These are phyloP conservation scores for Dissophora ornata DNA, from an alignment of 192 early-diverging fungal species.

Conservation along the genomic window DNA sequence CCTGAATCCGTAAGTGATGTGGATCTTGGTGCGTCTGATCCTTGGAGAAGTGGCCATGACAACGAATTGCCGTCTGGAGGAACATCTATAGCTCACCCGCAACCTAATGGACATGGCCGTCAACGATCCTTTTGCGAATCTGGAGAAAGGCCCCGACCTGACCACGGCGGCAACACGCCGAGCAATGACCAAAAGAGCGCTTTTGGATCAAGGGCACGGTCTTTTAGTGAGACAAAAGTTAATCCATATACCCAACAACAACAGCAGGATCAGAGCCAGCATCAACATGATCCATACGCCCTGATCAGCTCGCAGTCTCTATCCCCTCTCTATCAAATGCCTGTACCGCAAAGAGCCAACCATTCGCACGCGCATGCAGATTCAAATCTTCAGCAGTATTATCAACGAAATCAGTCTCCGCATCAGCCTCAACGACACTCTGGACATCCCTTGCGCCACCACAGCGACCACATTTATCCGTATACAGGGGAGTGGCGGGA, in stretches of 20 bases:
- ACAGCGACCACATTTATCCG: slow-evolving; percentile 25
- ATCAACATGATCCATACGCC: slow-evolving; percentile 11
- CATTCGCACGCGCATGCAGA: background rate
- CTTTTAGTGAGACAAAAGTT: slow-evolving; percentile 41
- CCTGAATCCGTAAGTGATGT: background rate
- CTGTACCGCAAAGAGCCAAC: background rate
- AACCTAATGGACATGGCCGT: slow-evolving; percentile 17
- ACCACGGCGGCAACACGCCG: background rate
- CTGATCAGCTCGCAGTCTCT: background rate
- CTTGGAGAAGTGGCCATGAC: background rate
- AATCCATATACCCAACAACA: slow-evolving; percentile 33
- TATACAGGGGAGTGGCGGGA: background rate
- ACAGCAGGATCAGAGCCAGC: slow-evolving; percentile 2
- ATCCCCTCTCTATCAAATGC: slow-evolving; percentile 4
- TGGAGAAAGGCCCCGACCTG: background rate
- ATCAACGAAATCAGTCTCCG: slow-evolving; percentile 1
- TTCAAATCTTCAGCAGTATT: background rate
- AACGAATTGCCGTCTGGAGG: background rate
- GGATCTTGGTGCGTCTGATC: background rate
- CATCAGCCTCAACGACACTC: background rate
- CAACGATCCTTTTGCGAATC: slow-evolving; percentile 31
- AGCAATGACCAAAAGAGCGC: background rate
- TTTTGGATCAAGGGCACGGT: slow-evolving; percentile 22
- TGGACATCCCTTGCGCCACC: slow-evolving; percentile 15
- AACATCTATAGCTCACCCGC: background rate